Base-by-base conservation (phyloP, 495 filamentous ascomycete genomes). In the Penicillium arizonense region DNA sequence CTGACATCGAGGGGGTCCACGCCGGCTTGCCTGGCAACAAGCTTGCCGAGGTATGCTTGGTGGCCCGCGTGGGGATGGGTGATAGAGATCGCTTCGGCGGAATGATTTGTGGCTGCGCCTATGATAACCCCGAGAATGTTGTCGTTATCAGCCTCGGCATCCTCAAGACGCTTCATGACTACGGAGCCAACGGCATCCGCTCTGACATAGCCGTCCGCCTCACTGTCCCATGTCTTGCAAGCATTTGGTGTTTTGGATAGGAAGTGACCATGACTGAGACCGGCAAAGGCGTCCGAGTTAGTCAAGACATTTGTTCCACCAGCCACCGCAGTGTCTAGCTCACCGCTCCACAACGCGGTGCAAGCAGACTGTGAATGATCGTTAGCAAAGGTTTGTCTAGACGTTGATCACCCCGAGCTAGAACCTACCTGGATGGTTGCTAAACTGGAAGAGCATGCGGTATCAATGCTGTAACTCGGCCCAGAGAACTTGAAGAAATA, bases 121-220 rank as follows among this genome's bases (percentile, higher is more conserved):
- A 65, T 40, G 32, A 81, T 74, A 5, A 74, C 57, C 14, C 60
- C 78, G 2, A 69, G 47, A 37, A 81, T 76, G 5, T 65, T 67
- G 52, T 81, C 77, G 12, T 71, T 71, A 6, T 81, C 77, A 10
- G 69, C 68, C 4, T 67, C 40, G 5, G 78, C 78, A 59, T 81
- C 76, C 6, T 71, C 65, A 0, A 79, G 49, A 7, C 73, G 58
- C 51, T 81, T 81, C 2, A 81, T 30, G 3, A 80, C 57, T 1
- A 80, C 34, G 2, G 65, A 63, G 0, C 65, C 78, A 10, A 79
- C 62, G 4, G 62, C 77, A 0, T 82, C 79, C 2, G 58, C 75
- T 51, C 87, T 79, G 58, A 84, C 87, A 64, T 90, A 91, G 0
- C 87, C 87, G 63, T 90, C 84, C 3, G 87, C 87, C 26, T 73